Evolutionary conservation across 148 eudicot genomes (phyloP), one percentile per base, ranked within the genome.

Genomic region (Camellia granthamiana): DNA sequence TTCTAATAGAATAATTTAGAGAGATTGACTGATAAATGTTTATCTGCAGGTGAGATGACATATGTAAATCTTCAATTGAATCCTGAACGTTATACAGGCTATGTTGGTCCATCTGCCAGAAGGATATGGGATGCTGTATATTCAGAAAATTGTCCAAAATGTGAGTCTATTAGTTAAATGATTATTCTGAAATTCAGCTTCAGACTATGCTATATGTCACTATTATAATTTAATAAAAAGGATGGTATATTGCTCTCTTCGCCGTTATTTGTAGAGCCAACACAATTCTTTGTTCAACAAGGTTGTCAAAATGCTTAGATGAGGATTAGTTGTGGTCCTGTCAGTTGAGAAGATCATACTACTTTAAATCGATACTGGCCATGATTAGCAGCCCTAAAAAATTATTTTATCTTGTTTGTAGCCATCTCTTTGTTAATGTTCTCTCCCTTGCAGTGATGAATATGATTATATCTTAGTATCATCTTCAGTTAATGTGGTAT

Each of bases 121-220:
- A 88, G 99, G 86, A 96, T 94, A 78, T 96, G 99, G 99, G 99
- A 96, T 54, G 95, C 99, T 69, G 65, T 96, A 60, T 94, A 96
- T 87, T 87, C 98, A 30, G 99, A 96, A 87, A 96, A 96, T 83
- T 96, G 98, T 80, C 98, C 94, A 30, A 92, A 83, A 88, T 96
- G 99, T 93, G 81, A 89, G 97, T 83, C 49, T 14, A 2, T 42
- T 3, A 47, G 63, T 76, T 63, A 18, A 19, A 1, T 23, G 47
- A 19, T 43, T 61, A 10, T 62, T 60, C 38, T 59, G 72, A 19
- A 67, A 16, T 52, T 51, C 52, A 4, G 52, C 23, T 58, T 7
- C 21, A 43, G 4, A 63, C 11, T 47, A 69, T 62, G 74, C 21
- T 64, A 16, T 54, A 0, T 72, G 47, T 10, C n/a, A 47, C 30